Base-by-base conservation (phyloP, 164 flowering plant species). In the Buxus sempervirens region DNA sequence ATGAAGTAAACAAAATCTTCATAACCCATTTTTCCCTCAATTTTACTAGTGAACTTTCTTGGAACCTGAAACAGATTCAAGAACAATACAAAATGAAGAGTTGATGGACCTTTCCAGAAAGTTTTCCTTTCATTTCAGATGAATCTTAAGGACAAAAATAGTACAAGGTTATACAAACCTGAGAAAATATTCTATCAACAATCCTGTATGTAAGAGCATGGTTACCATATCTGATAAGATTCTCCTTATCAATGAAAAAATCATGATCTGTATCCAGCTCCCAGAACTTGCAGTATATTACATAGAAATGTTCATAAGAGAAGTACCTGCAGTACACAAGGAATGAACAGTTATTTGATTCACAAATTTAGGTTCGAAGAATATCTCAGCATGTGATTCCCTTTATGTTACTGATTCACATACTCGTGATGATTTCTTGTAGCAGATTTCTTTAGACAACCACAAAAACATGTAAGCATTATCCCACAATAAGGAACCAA, bases 1-100 rank as follows among this genome's bases (percentile, higher is more conserved):
- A 95, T 92, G 77, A 95, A 95, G 77, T 92, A 89, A 25, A 95
- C 97, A 83, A 95, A 95, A 86, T 95, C 99, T 80, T 95, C 98
- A 79, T 92, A 95, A 19, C 96, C 89, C 99, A 95, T 90, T 79
- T 89, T 90, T 61, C 98, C 97, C 70, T 90, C 97, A 72, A 87
- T 85, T 69, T 81, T 87, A 78, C 97, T 81, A 15, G 89, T 89
- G 75, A 95, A 95, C 76, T 84, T 92, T 79, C 97, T 88, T 16
- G 96, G 84, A 69, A 88, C 79, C 99, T 95, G 73, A 63, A 42
- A 72, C n/a, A 67, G 63, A 28, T 60, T 51, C 16, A 69, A 6
- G 45, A 55, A 64, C 55, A 10, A 25, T 42, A 27, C 16, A 45
- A 45, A 45, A 45, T 10, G 51, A 15, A 45, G 18, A 45, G 51